Base-by-base conservation (phyloP, 139 green algal genomes). In the Trebouxia sp. region DNA sequence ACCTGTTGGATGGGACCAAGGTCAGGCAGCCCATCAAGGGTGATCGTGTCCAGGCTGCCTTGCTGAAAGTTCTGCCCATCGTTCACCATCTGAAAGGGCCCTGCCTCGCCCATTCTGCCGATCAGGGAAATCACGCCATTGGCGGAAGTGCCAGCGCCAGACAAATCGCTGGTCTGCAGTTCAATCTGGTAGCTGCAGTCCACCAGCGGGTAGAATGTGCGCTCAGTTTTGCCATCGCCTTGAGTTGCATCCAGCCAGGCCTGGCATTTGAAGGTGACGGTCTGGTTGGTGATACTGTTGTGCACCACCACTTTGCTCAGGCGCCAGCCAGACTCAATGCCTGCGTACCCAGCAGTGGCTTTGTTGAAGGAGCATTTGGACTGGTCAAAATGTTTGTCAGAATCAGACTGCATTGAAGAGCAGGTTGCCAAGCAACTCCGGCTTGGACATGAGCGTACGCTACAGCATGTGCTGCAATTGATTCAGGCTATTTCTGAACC, bases 221-320 rank as follows among this genome's bases (percentile, higher is more conserved):
- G 69, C 41, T 77, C 69, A 35, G 39, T 22, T 7, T 26, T 53
- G 42, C 69, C 69, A 55, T 77, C 69, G n/a, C 69, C 69, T 41
- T 39, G 55, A 5, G 69, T 85, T 20, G 77, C 39, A 43, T 92
- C 88, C 80, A 93, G 81, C 89, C 89, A 93, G 38, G 78, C 83
- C 22, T 86, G 81, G 28, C 88, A 89, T 77, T 85, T 78, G 65
- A 91, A 92, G 15, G 55, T 6, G 10, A 53, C 69, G 6, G 69
- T 77, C 69, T 77, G 24, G 26, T 56, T 37, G 12, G 69, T 77
- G 69, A 24, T 41, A n/a, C 43, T 53, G 69, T 77, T 83, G 50
- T 82, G 67, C 48, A 93, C 82, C 80, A 90, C 88, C 22, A 93
- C 83, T 6, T 85, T 70, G 65, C 70, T 80, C 24, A 93, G 69